Evolutionary conservation across 208 protist species (phyloP), one percentile per base, ranked within the genome.

Genomic region (Acanthamoeba culbertsoni): DNA sequence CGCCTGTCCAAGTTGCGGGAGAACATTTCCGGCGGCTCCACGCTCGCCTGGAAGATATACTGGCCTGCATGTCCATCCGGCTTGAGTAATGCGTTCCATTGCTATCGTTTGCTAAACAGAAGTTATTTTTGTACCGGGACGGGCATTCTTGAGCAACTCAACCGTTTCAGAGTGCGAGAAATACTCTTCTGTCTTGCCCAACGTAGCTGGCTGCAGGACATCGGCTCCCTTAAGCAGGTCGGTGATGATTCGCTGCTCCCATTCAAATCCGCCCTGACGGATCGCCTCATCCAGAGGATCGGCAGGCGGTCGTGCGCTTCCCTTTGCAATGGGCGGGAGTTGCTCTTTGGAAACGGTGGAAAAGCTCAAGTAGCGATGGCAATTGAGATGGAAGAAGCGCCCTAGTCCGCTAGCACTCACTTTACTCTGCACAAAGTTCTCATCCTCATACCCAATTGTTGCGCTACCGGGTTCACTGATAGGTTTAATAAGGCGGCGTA

Each of bases 241-340:
- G 62, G 62, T 73, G 62, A 73, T 73, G 62, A 73, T 73, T 4
- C 62, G 62, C 62, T 73, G 62, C 62, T 73, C 62, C 62, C 62
- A 73, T 2, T 37, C 62, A 35, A 73, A 73, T 4, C 62, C 62
- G 1, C 62, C 62, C 62, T 43, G 0, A 28, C 62, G 62, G 62
- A 73, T 73, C 33, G 62, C 62, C 33, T 73, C 62, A 2, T 40
- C 62, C 7, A 73, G 62, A 10, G 62, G 62, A 18, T 73, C 62
- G 7, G 3, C 62, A 16, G 23, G 55, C 55, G 55, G 28, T 14
- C 23, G n/a, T 37, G 7, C 57, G 37, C 57, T 31, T 65, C 18
- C 26, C 1, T 31, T 73, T 73, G 62, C 62, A 73, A 8, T n/a
- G n/a, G n/a, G n/a, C n/a, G n/a, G n/a, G 48, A 55, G 48, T 55